Evolutionary conservation across 2,329 filamentous ascomycete species (phyloP), one percentile per base, ranked within the genome.

Genomic region (Ophiostoma quercus): DNA sequence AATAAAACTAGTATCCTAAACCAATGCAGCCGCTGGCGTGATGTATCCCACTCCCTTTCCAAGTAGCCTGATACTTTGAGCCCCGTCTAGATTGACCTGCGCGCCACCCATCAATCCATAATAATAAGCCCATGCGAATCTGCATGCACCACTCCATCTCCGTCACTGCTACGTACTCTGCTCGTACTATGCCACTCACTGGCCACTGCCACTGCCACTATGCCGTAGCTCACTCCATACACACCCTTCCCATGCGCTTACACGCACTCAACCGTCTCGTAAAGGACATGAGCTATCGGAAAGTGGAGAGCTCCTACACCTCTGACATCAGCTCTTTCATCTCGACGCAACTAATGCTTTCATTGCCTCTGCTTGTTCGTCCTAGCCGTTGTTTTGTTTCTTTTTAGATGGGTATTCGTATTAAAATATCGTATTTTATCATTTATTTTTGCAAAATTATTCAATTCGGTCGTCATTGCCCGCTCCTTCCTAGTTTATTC

Each of bases 301-400:
- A 70, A 43, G 39, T 65, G 69, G 69, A 39, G 67, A 68, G 57
- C 37, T 43, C 32, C 47, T 62, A 22, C 32, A 62, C 51, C 67
- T 70, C 69, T 70, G 69, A 70, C 69, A 70, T 70, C 69, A 70
- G 67, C 69, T 68, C 16, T 57, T 47, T 47, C 29, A n/a, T 67
- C 43, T 22, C 51, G 51, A 62, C 25, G 57, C 14, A 62, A 43
- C 60, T 51, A 47, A 12, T 32, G 34, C 11, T 22, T 32, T 9
- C 12, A 47, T 39, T 65, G 66, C 57, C 57, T 62, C 25, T 62
- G 9, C 22, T 22, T 19, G 5, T 22, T 14, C n/a, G 22, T 54
- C 47, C 47, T 57, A 25, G 9, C 11, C 9, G 11, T 57, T 25
- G 11, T 19, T 5, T 62, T 62, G 16, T 62, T 12, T 16, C 5